A percentile compares a stretch with the other conserved stretches of the same genome.
Evolutionary conservation across 495 filamentous ascomycete species (phyloP).

Genomic region (Elaphomyces granulatus): DNA sequence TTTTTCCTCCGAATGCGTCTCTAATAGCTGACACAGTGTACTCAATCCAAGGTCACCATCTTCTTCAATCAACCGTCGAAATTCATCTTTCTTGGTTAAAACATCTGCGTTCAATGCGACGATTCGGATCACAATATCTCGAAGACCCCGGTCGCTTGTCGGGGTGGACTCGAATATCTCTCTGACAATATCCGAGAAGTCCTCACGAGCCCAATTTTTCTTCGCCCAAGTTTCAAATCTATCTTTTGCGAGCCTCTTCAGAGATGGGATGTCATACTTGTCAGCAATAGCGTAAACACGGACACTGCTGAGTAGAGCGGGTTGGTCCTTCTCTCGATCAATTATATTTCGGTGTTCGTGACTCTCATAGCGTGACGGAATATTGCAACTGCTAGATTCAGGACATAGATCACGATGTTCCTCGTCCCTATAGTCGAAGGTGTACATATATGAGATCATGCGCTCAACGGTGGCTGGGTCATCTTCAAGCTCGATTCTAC

Average conservation of each 20-base stretch:
- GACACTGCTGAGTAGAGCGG: constrained; percentile 17
- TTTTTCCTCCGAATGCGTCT: neutral
- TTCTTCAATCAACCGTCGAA: neutral
- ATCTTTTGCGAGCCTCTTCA: constrained; percentile 15
- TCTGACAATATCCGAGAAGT: constrained; percentile 14
- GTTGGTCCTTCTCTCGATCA: neutral
- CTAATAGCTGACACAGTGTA: neutral
- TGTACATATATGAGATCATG: constrained; percentile 24
- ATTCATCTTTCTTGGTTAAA: neutral
- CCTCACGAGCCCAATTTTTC: constrained; percentile 1
- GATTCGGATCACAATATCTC: constrained; percentile 13
- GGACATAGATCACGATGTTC: constrained; percentile 5
- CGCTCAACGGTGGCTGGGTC: constrained; percentile 19
- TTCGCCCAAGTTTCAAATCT: constrained; percentile 19
- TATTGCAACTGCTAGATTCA: too few relatives aligned
- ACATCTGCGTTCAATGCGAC: neutral
- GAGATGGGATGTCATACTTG: constrained; percentile 22
- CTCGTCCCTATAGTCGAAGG: constrained; percentile 10
- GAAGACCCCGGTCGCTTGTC: constrained; percentile 10
- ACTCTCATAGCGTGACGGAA: too few relatives aligned
- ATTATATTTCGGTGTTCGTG: too few relatives aligned
- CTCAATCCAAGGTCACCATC: neutral
- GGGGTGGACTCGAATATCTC: constrained; percentile 16
- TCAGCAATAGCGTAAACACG: constrained; percentile 28
- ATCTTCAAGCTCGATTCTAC: constrained; percentile 11